Percentiles rank a stretch among this genome's conserved stretches.
Evolutionary conservation across 805 yeast species (phyloP).

Genomic region (Nakazawaea ishiwadae): DNA sequence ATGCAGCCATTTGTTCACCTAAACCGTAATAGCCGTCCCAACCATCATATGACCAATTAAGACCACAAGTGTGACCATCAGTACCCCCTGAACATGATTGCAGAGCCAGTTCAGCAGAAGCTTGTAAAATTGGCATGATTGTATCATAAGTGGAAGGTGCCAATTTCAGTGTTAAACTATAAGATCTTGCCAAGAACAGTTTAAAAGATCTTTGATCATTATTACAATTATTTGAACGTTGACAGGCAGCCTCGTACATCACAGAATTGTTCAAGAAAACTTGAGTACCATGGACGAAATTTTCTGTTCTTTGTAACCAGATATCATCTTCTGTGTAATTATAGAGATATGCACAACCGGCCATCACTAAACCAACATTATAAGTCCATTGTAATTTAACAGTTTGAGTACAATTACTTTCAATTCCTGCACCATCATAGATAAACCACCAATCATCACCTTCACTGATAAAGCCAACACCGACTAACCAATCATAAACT

Average conservation of each 20-base stretch:
- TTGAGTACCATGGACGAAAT: slow-evolving; percentile 41
- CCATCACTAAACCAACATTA: slow-evolving; percentile 63
- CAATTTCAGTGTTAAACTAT: slow-evolving; percentile 58
- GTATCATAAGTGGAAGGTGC: slow-evolving; percentile 48
- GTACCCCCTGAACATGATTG: slow-evolving; percentile 75
- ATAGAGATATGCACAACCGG: slow-evolving; percentile 67
- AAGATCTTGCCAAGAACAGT: slow-evolving; percentile 61
- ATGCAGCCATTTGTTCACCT: slow-evolving; percentile 81
- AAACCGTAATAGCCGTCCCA: slow-evolving; percentile 73
- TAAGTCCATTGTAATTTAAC: slow-evolving; percentile 67
- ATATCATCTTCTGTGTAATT: slow-evolving; percentile 52
- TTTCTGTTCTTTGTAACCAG: slow-evolving; percentile 54
- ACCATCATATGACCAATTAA: slow-evolving; percentile 54
- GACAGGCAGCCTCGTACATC: slow-evolving; percentile 74
- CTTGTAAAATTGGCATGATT: slow-evolving; percentile 37
- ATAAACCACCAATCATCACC: slow-evolving; percentile 31
- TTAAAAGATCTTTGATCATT: slow-evolving; percentile 73
- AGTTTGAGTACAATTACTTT: slow-evolving; percentile 41
- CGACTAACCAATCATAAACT: slow-evolving; percentile 74
- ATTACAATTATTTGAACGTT: slow-evolving; percentile 51
- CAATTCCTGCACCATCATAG: slow-evolving; percentile 67
- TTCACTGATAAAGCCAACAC: slow-evolving; percentile 34
- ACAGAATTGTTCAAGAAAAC: slow-evolving; percentile 38
- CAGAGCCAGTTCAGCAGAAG: slow-evolving; percentile 70
- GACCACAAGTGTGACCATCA: slow-evolving; percentile 85